Evolutionary conservation across 257 asterid genomes (phyloP).

Genomic region (Solanum infundibuliforme): DNA sequence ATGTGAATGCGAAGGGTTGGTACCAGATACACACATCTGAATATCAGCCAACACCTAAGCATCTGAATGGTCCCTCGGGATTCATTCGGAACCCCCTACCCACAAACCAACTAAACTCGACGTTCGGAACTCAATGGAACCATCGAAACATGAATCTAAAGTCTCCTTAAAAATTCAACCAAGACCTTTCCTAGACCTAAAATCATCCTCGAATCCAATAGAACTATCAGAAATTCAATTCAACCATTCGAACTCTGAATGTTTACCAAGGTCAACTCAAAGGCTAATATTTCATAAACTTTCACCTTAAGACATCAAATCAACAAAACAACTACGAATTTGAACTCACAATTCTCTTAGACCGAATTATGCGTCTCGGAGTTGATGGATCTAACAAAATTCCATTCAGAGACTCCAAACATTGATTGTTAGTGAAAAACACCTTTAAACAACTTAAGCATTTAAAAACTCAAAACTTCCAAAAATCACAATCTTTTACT

Average conservation of each 20-base stretch:
- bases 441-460: background rate
- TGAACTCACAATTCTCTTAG: background rate
- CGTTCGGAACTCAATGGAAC: fast-evolving
- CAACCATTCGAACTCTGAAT: background rate
- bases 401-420: background rate
- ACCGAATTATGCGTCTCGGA: too few species aligned
- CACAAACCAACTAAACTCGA: background rate
- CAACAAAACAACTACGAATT: background rate
- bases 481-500: too few species aligned
- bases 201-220: background rate
- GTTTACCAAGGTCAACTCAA: background rate
- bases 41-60: background rate
- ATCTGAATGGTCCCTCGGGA: background rate
- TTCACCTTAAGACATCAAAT: too few species aligned
- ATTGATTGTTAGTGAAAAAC: background rate
- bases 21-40: too few species aligned
- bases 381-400: too few species aligned
- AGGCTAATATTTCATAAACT: background rate
- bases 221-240: background rate
- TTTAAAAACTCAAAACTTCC: background rate
- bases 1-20: background rate
- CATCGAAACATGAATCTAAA: background rate
- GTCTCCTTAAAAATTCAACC: background rate
- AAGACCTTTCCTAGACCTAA: background rate
- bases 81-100: too few species aligned